Conservation (phyloP, 2,329 filamentous ascomycete species). For the Diaporthe amygdali region DNA sequence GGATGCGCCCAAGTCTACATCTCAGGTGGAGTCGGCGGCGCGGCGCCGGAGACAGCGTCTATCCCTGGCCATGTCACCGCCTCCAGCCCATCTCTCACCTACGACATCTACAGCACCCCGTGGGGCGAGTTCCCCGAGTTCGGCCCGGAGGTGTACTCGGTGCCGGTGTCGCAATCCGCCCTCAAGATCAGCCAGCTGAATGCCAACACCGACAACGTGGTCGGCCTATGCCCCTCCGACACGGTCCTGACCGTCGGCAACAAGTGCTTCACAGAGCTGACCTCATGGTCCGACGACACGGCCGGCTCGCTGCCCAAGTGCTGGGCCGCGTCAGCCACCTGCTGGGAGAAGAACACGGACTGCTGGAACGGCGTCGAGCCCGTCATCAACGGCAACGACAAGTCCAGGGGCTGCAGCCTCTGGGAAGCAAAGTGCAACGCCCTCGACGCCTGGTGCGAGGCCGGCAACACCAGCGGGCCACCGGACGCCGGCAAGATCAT, state of each 20-base stretch:
- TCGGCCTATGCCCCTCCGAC: neutral
- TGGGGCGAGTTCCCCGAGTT: slow-evolving; percentile 16
- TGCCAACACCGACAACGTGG: neutral
- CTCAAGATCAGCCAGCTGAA: neutral
- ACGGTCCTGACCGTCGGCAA: slow-evolving; percentile 7
- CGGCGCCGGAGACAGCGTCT: neutral
- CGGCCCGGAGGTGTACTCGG: slow-evolving; percentile 1
- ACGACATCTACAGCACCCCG: neutral
- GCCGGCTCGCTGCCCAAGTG: neutral
- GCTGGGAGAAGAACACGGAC: slow-evolving; percentile 8
- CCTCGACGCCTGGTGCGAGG: slow-evolving; percentile 12
- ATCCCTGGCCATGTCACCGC: neutral
- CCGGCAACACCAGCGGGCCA: neutral
- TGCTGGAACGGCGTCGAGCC: slow-evolving; percentile 11
- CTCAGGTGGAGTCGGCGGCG: neutral
- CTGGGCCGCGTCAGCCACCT: slow-evolving; percentile 8
- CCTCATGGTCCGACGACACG: slow-evolving; percentile 10
- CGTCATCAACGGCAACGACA: slow-evolving; percentile 16
- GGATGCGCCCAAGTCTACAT: slow-evolving; percentile 2
- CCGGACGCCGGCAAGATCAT: slow-evolving; percentile 7
- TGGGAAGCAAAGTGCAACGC: slow-evolving; percentile 12
- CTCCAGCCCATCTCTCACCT: slow-evolving; percentile 3
- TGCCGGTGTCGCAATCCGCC: neutral
- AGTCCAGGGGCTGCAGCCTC: slow-evolving; percentile 6
- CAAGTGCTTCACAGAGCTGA: slow-evolving; percentile 6